These are phyloP conservation scores for Citeromyces hawaiiensis DNA, from an alignment of 1,139 yeast species.

Conservation along the genomic window DNA sequence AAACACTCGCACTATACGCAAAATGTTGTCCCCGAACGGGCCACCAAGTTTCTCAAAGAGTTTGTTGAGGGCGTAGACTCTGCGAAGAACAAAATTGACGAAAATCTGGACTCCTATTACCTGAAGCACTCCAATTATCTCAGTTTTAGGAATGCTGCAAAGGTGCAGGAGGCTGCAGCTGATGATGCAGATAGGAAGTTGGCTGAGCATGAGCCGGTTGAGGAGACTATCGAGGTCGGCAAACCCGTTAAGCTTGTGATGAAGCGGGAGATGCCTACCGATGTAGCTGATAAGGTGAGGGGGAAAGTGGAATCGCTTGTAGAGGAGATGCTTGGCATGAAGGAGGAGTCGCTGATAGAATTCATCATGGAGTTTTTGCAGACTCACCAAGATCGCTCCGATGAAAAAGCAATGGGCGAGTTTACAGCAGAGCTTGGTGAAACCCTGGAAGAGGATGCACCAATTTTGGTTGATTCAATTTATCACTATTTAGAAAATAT, in stretches of 20 bases:
- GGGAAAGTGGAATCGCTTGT: slow-evolving; percentile 25
- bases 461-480: slow-evolving; percentile 23
- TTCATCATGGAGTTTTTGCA: slow-evolving; percentile 26
- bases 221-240: slow-evolving; percentile 12
- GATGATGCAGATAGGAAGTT: slow-evolving; percentile 18
- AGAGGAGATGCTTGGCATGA: slow-evolving; percentile 38
- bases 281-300: slow-evolving; percentile 4
- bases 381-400: slow-evolving; percentile 15
- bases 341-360: slow-evolving; percentile 34
- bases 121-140: slow-evolving; percentile 25
- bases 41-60: slow-evolving; percentile 15
- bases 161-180: slow-evolving; percentile 21
- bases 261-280: slow-evolving; percentile 6
- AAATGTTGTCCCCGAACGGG: slow-evolving; percentile 16
- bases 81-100: slow-evolving; percentile 15
- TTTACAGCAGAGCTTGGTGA: slow-evolving; percentile 33
- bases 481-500: not conserved
- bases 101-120: slow-evolving; percentile 17
- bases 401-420: slow-evolving; percentile 12
- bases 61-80: slow-evolving; percentile 13
- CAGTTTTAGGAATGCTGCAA: slow-evolving; percentile 19
- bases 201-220: slow-evolving; percentile 12
- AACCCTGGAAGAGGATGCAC: slow-evolving; percentile 44
- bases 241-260: slow-evolving; percentile 10
- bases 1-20: slow-evolving; percentile 11